Evolutionary conservation across 2,329 filamentous ascomycete genomes (phyloP).

Genomic region (Pestalotiopsis sp.): DNA sequence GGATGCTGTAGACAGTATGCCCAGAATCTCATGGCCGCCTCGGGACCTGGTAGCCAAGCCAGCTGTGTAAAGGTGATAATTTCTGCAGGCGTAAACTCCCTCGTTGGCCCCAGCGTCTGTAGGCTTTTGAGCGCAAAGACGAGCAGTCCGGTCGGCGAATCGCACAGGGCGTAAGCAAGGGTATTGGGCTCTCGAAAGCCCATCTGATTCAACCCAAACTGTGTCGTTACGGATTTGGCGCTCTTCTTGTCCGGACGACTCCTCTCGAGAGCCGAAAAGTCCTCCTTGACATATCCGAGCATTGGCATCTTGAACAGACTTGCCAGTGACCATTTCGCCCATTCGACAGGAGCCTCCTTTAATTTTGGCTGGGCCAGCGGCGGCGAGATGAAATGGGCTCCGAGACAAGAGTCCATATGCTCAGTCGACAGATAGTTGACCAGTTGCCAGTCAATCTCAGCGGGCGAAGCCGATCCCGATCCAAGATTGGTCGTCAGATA

Average conservation of each 20-base stretch:
- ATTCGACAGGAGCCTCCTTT: slow-evolving; percentile 46
- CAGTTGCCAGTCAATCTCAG: slow-evolving; percentile 55
- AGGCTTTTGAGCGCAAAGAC: slow-evolving; percentile 55
- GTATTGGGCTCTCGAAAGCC: slow-evolving; percentile 53
- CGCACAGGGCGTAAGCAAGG: slow-evolving; percentile 61
- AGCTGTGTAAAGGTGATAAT: slow-evolving; percentile 64
- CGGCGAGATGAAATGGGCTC: slow-evolving; percentile 63
- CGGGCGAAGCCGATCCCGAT: slow-evolving; percentile 46
- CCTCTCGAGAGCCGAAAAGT: slow-evolving; percentile 47
- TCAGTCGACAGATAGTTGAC: slow-evolving; percentile 49
- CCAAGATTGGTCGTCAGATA: slow-evolving; percentile 62
- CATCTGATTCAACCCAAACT: slow-evolving; percentile 32
- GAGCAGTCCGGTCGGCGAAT: slow-evolving; percentile 62
- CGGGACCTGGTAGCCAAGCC: slow-evolving; percentile 69
- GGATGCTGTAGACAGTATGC: slow-evolving; percentile 43
- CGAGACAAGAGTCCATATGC: slow-evolving; percentile 55
- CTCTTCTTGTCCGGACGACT: slow-evolving; percentile 20
- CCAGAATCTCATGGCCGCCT: slow-evolving; percentile 61
- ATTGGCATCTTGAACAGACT: slow-evolving; percentile 47
- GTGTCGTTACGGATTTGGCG: slow-evolving; percentile 19
- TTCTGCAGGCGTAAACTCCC: slow-evolving; percentile 50
- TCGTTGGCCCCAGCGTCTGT: slow-evolving; percentile 39
- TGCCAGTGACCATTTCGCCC: slow-evolving; percentile 60
- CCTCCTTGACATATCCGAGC: slow-evolving; percentile 58
- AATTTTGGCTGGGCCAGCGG: slow-evolving; percentile 52